Base-by-base conservation (phyloP, 1,284 basidiomycete species). In the Ustilago vetiveriae region DNA sequence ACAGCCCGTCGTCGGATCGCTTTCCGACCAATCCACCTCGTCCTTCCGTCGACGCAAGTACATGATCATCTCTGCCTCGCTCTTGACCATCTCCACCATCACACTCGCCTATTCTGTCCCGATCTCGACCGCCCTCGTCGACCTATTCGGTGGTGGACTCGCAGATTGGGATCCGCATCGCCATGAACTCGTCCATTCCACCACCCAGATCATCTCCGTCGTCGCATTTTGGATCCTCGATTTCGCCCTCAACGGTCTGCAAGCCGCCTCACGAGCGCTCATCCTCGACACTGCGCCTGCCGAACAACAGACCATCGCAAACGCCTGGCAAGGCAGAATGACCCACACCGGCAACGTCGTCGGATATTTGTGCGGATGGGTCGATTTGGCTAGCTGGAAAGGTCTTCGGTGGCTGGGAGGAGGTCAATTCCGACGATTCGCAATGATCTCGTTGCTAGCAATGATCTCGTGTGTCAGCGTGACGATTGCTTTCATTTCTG, bases 341-440 rank as follows among this genome's bases (percentile, higher is more conserved):
- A 73, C 73, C 19, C 75, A 78, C 22, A 44, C 62, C 2, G 77
- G 75, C 39, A 79, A 79, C 41, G 72, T 81, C 3, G 42, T 79
- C 3, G 79, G 78, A 22, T 80, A 80, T 54, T 60, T 78, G 48
- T 58, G 80, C 88, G 92, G 94, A 23, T 96, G 92, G 84, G 82
- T 94, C 46, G 91, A 95, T 21, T 86, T 98, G 24, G 88, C 88
- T 0, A 84, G 87, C 50, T 84, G 93, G 59, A 89, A 90, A 3
- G 83, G 92, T 41, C 86, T 98, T 39, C 84, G 87, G 16, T 87
- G 90, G 53, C 84, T 98, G n/a, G 94, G 94, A 30, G 94, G 93
- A 3, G 88, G 88, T 33, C 96, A 98, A 82, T 98, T 98, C 84
- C 88, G 95, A 69, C 95, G 95, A 82, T 92, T 98, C 78, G 95